Conservation (phyloP, 2,329 filamentous ascomycete genomes). For the Colletotrichum tropicicola region DNA sequence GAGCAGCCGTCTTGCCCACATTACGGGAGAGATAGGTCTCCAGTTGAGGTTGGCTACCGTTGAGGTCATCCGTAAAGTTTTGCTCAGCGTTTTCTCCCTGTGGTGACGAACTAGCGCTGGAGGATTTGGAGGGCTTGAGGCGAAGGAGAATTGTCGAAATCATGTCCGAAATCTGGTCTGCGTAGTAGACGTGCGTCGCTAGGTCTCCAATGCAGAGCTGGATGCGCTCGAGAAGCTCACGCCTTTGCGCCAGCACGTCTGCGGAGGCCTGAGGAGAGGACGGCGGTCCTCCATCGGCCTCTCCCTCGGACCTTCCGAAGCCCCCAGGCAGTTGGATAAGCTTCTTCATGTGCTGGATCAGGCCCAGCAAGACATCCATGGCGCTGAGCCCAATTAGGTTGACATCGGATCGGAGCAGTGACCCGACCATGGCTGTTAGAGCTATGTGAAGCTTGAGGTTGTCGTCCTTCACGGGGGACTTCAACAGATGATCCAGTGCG, state of each 20-base stretch:
- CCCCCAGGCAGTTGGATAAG: slow-evolving; percentile 71
- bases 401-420: slow-evolving; percentile 84
- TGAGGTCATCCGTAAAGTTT: slow-evolving; percentile 44
- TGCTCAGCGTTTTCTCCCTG: slow-evolving; percentile 55
- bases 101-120: slow-evolving; percentile 53
- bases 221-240: slow-evolving; percentile 74
- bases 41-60: slow-evolving; percentile 48
- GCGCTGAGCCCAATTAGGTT: slow-evolving; percentile 96
- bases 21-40: slow-evolving; percentile 64
- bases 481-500: slow-evolving; percentile 78
- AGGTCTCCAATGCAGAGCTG: slow-evolving; percentile 85
- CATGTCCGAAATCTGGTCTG: slow-evolving; percentile 96
- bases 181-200: slow-evolving; percentile 95
- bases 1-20: slow-evolving; percentile 69
- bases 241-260: slow-evolving; percentile 59
- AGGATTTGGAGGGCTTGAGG: slow-evolving; percentile 71
- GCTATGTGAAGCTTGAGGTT: slow-evolving; percentile 78
- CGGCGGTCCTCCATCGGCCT: slow-evolving; percentile 40
- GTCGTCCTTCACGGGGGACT: slow-evolving; percentile 74
- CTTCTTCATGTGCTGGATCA: slow-evolving; percentile 84
- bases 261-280: slow-evolving; percentile 44
- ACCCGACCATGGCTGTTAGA: slow-evolving; percentile 81
- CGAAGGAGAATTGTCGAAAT: slow-evolving; percentile 81
- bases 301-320: slow-evolving; percentile 44
- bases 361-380: slow-evolving; percentile 89